Evolutionary conservation across 2,329 filamentous ascomycete species (phyloP).

Genomic region (Fusarium tjaetaba): DNA sequence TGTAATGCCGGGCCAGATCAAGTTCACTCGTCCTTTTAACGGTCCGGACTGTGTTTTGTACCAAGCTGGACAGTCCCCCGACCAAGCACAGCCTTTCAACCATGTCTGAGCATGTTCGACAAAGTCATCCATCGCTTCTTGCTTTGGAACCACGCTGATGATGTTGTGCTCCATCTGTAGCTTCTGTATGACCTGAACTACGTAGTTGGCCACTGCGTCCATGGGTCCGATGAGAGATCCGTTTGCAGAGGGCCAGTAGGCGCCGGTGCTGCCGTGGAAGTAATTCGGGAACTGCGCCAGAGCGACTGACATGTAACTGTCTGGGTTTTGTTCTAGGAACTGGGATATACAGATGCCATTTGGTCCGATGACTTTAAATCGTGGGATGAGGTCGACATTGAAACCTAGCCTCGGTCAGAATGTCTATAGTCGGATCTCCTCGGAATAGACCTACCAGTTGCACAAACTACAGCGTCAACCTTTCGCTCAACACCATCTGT

Average conservation of each 20-base stretch:
- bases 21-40: background rate
- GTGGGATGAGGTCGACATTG: background rate
- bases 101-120: background rate
- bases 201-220: background rate
- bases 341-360: background rate
- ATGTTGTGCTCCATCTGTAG: background rate
- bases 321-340: background rate
- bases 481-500: background rate
- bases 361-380: background rate
- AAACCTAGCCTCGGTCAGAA: accelerated
- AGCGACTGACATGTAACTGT: background rate
- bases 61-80: background rate
- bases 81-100: background rate
- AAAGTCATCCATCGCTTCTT: background rate
- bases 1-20: background rate
- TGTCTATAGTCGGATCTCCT: accelerated
- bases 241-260: background rate
- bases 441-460: background rate
- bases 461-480: background rate
- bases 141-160: background rate
- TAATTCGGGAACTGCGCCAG: background rate
- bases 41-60: background rate
- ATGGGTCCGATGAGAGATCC: background rate
- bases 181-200: background rate
- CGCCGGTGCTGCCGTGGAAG: background rate